phyloP scores from a whole-genome alignment of 2,329 filamentous ascomycete species.

The Chaetomiaceae sp. region DNA sequence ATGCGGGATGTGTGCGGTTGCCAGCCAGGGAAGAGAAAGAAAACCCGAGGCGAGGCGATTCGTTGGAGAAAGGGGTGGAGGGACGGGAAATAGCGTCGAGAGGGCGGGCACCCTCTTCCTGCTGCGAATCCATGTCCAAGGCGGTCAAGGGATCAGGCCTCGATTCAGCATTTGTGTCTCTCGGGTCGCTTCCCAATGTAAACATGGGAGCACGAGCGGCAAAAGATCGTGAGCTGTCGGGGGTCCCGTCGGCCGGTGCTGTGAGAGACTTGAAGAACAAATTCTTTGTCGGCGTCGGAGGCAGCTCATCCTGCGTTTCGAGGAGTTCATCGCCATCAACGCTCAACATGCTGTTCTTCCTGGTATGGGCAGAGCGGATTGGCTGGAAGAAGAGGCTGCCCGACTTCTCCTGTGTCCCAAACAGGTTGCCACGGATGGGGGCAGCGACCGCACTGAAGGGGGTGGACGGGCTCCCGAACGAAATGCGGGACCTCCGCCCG shows the following conservation, averaged over 20 bases:
- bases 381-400: constrained; percentile 67
- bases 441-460: constrained; percentile 64
- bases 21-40: constrained; percentile 14
- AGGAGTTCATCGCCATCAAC: constrained; percentile 64
- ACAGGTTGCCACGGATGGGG: constrained; percentile 40
- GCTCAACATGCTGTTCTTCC: constrained; percentile 70
- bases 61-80: constrained; percentile 16
- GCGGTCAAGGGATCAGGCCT: constrained; percentile 9
- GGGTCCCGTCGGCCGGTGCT: constrained; percentile 19
- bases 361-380: constrained; percentile 44
- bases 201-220: constrained; percentile 19
- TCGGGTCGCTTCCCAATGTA: constrained; percentile 9
- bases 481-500: constrained; percentile 61
- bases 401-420: constrained; percentile 55
- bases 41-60: constrained; percentile 17
- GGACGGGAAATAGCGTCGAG: constrained; percentile 16
- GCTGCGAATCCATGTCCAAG: constrained; percentile 7
- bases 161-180: constrained; percentile 9
- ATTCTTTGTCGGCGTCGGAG: constrained; percentile 91
- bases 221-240: constrained; percentile 17
- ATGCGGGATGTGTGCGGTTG: constrained; percentile 21
- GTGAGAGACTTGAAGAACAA: constrained; percentile 38
- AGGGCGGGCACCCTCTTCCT: constrained; percentile 20
- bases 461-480: constrained; percentile 75
- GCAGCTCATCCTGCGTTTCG: constrained; percentile 62